Base-by-base conservation (phyloP, 176 grass and related monocot genomes). In the Aegilops longissima region DNA sequence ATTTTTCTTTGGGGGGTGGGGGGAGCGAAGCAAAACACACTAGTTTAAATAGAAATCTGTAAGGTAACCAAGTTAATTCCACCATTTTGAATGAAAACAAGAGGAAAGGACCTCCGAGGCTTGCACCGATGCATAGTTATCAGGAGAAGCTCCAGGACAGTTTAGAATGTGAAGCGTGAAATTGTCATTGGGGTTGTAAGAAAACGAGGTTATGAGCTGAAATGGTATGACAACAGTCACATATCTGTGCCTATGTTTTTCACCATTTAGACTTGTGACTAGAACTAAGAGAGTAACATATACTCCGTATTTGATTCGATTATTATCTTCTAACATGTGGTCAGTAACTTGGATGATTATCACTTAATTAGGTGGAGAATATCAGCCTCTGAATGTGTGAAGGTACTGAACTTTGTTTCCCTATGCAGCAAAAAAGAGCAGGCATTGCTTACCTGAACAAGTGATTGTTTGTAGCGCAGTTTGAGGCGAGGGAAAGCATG, bases 401-500 rank as follows among this genome's bases (percentile, higher is more conserved):
- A 36, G 85, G 25, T 77, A 86, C 73, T 33, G 29, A 64, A 82
- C 51, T 16, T 24, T 86, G 65, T 44, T 54, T 56, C 45, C 12
- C 2, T 42, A 0, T 42, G 40, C 40, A 42, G 40, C 40, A 42
- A 45, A 27, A 38, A 38, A 38, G 36, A 38, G 36, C 36, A 8
- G 36, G 36, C 36, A 38, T 38, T 40, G 35, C 56, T 88, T 87
- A 91, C 96, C 91, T 98, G 96, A 64, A 98, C 90, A 94, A 98
- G 92, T 40, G 96, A 95, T 84, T 90, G 92, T 84, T 92, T 95
- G 80, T 95, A 95, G 47, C 92, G 90, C 80, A 98, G 86, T 82
- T 91, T 98, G 76, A 98, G 45, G 6, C 92, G 90, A 85, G 96
- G 96, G 44, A 98, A 98, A 79, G 93, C 93, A 92, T 98, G 96